phyloP scores from a whole-genome alignment of 805 yeast genomes.

The Saccharomycopsis malanga region DNA sequence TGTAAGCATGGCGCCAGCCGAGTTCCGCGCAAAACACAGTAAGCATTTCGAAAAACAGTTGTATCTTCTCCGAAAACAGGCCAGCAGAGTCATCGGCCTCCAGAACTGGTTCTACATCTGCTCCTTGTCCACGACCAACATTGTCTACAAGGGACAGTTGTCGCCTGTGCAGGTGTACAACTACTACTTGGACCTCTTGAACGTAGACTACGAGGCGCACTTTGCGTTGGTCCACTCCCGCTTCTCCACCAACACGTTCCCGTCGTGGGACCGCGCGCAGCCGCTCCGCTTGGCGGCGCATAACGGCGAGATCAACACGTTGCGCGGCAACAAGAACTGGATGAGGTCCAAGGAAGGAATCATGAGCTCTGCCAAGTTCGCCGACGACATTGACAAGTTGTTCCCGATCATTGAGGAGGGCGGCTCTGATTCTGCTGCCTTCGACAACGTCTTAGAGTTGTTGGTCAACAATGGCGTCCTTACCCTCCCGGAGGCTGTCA shows the following conservation, averaged over 20 bases:
- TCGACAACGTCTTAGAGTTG: constrained; percentile 90
- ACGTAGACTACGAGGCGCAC: constrained; percentile 89
- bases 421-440: constrained; percentile 97
- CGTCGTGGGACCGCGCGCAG: constrained; percentile 99
- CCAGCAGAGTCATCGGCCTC: constrained; percentile 84
- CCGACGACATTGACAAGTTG: constrained; percentile 82
- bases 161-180: constrained; percentile 95
- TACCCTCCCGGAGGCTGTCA: constrained; percentile 92
- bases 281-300: constrained; percentile 97
- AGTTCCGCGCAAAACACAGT: constrained; percentile 48
- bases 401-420: constrained; percentile 97
- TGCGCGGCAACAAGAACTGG: constrained; percentile 98
- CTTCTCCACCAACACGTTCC: constrained; percentile 96
- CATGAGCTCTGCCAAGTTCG: constrained; percentile 80
- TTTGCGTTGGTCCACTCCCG: constrained; percentile 96
- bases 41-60: constrained; percentile 74
- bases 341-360: constrained; percentile 98
- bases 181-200: constrained; percentile 87
- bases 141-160: constrained; percentile 95
- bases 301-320: constrained; percentile 96
- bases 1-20: constrained; percentile 36
- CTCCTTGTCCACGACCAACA: constrained; percentile 79
- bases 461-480: constrained; percentile 86
- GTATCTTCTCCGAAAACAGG: constrained; percentile 80
- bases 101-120: constrained; percentile 98